phyloP scores from a whole-genome alignment of 257 asterid species.

The Plantago elongata region DNA sequence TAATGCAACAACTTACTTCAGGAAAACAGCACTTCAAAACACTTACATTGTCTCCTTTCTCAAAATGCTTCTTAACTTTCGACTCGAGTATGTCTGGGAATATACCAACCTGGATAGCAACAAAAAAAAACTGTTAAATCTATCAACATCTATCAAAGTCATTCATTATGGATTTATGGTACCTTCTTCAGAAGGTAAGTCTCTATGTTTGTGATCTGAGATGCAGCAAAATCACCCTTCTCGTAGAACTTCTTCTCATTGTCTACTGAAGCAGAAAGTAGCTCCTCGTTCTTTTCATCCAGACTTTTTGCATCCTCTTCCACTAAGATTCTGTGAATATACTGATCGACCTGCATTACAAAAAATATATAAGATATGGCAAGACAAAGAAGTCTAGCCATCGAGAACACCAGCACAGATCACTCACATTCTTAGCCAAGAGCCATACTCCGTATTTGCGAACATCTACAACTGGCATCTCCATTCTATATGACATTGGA shows the following conservation, averaged over 20 bases:
- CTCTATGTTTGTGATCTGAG: constrained; percentile 62
- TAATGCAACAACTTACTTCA: constrained; percentile 21
- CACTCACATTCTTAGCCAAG: constrained; percentile 79
- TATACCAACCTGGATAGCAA: constrained; percentile 64
- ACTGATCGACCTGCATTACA: constrained; percentile 70
- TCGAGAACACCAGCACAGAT: constrained; percentile 12
- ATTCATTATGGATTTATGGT: constrained; percentile 5
- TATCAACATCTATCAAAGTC: neutral
- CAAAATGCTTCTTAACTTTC: constrained; percentile 74
- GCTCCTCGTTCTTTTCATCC: constrained; percentile 45
- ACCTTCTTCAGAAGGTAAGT: constrained; percentile 72
- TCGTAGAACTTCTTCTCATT: constrained; percentile 47
- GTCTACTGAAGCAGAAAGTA: constrained; percentile 53
- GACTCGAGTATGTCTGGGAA: constrained; percentile 85
- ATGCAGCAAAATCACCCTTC: constrained; percentile 78
- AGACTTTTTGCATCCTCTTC: constrained; percentile 72
- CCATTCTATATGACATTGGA: constrained; percentile 62
- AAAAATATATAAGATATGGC: constrained; percentile 17
- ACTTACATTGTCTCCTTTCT: constrained; percentile 84
- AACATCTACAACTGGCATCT: constrained; percentile 94
- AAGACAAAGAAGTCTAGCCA: neutral
- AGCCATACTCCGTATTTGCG: constrained; percentile 83
- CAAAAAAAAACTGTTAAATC: constrained; percentile 18
- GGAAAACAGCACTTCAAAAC: constrained; percentile 19
- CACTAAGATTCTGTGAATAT: constrained; percentile 76